A percentile compares a stretch with the other conserved stretches of the same genome.
phyloP scores from a whole-genome alignment of 2,329 filamentous ascomycete genomes.

The Juglanconis oblonga region DNA sequence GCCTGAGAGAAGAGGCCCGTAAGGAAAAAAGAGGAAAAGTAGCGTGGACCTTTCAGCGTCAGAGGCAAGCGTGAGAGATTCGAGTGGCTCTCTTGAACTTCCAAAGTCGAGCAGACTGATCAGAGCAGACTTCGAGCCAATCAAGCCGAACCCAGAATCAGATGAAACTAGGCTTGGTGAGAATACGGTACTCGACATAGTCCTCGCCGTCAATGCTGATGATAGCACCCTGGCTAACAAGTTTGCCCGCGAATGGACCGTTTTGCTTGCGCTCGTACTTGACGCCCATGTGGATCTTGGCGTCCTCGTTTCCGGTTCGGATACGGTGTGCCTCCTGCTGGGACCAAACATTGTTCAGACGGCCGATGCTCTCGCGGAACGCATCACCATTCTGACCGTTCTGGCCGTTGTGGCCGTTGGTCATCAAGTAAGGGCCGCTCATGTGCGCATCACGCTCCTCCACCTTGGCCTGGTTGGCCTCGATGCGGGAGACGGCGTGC shows the following conservation, averaged over 20 bases:
- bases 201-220: slow-evolving; percentile 65
- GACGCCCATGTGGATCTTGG: slow-evolving; percentile 56
- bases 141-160: slow-evolving; percentile 25
- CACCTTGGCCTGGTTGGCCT: slow-evolving; percentile 49
- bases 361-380: slow-evolving; percentile 49
- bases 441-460: slow-evolving; percentile 42
- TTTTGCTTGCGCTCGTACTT: slow-evolving; percentile 61
- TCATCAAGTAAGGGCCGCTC: background rate
- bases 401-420: slow-evolving; percentile 14
- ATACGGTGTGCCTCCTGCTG: slow-evolving; percentile 48
- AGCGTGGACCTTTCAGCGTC: background rate
- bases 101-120: background rate
- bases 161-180: slow-evolving; percentile 62
- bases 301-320: slow-evolving; percentile 44
- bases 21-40: background rate
- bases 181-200: slow-evolving; percentile 64
- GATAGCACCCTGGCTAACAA: slow-evolving; percentile 60
- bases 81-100: background rate
- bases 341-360: slow-evolving; percentile 55
- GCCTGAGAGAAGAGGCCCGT: slow-evolving; percentile 15
- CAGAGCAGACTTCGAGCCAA: background rate
- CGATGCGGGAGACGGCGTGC: slow-evolving; percentile 50
- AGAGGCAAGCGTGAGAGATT: no score
- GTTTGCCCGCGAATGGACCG: slow-evolving; percentile 60
- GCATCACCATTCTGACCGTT: slow-evolving; percentile 11